Evolutionary conservation across 2,329 filamentous ascomycete species (phyloP).

Genomic region (Pestalotiopsis sp.): DNA sequence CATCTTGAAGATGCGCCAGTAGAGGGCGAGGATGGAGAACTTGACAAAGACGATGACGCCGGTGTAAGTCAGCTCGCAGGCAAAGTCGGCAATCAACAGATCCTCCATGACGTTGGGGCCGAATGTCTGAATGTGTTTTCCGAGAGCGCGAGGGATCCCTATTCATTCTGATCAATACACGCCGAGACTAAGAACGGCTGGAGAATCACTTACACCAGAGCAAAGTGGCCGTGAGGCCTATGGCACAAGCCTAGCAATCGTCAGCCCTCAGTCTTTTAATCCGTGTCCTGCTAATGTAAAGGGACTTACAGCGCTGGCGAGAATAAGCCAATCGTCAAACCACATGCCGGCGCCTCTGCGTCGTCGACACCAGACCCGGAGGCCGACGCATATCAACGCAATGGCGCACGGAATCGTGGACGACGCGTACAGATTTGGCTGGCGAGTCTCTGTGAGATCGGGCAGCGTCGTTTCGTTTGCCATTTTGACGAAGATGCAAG

Average conservation of each 20-base stretch:
- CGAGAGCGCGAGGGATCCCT: conserved; percentile 14
- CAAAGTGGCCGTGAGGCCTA: neutral
- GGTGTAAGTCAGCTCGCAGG: conserved; percentile 14
- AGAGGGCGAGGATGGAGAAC: conserved; percentile 14
- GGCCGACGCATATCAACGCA: neutral
- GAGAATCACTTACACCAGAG: neutral
- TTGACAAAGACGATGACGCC: conserved; percentile 16
- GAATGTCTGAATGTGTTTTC: conserved; percentile 12
- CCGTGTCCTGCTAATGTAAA: neutral
- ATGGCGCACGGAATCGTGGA: conserved; percentile 4
- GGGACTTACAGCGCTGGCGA: neutral
- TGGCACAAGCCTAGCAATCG: neutral
- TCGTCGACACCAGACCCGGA: conserved; percentile 16
- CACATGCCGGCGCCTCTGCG: conserved; percentile 3
- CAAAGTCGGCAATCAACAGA: conserved; percentile 10
- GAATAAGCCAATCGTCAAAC: conserved; percentile 15
- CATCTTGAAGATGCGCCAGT: conserved; percentile 16
- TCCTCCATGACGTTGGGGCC: conserved; percentile 4
- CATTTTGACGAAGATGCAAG: too few relatives aligned
- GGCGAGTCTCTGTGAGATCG: conserved; percentile 8
- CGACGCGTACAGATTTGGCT: conserved; percentile 12
- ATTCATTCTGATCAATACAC: conserved; percentile 4
- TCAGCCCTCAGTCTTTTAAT: too few relatives aligned
- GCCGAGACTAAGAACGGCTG: neutral
- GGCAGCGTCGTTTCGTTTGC: too few relatives aligned